Evolutionary conservation across 2,329 filamentous ascomycete genomes (phyloP).

Genomic region (Cercospora citrullina): DNA sequence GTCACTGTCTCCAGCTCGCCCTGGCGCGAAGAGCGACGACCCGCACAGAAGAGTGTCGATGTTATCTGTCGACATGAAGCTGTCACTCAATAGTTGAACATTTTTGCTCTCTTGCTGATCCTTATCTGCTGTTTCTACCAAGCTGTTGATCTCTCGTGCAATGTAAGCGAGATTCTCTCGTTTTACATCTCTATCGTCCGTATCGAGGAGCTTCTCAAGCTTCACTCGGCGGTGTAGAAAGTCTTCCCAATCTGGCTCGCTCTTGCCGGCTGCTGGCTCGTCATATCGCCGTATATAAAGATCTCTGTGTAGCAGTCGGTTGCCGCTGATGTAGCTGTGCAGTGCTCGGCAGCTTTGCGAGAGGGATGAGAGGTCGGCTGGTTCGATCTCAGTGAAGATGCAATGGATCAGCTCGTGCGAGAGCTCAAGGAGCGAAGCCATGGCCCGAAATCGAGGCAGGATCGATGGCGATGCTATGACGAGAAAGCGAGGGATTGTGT

Average conservation of each 20-base stretch:
- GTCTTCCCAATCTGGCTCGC: constrained; percentile 42
- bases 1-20: constrained; percentile 50
- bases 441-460: constrained; percentile 17
- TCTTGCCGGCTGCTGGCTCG: constrained; percentile 22
- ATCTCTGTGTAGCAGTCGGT: constrained; percentile 60
- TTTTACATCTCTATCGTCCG: constrained; percentile 45
- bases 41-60: constrained; percentile 62
- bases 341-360: constrained; percentile 56
- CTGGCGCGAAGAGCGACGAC: constrained; percentile 60
- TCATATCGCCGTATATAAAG: constrained; percentile 57
- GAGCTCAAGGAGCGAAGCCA: constrained; percentile 47
- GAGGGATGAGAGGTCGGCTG: constrained; percentile 57
- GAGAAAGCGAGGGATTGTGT: neutral
- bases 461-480: neutral
- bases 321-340: constrained; percentile 56
- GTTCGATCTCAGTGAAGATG: constrained; percentile 59
- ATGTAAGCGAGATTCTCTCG: constrained; percentile 39
- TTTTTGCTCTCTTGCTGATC: constrained; percentile 50
- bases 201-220: constrained; percentile 49
- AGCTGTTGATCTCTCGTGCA: constrained; percentile 27
- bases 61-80: constrained; percentile 52
- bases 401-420: constrained; percentile 65
- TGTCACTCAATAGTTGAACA: constrained; percentile 39
- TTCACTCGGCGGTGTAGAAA: constrained; percentile 40
- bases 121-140: constrained; percentile 29